A percentile compares a stretch with the other conserved stretches of the same genome.
These are phyloP conservation scores for Neoboletus subvelutipes DNA, from an alignment of 768 basidiomycete genomes.

Conservation along the genomic window DNA sequence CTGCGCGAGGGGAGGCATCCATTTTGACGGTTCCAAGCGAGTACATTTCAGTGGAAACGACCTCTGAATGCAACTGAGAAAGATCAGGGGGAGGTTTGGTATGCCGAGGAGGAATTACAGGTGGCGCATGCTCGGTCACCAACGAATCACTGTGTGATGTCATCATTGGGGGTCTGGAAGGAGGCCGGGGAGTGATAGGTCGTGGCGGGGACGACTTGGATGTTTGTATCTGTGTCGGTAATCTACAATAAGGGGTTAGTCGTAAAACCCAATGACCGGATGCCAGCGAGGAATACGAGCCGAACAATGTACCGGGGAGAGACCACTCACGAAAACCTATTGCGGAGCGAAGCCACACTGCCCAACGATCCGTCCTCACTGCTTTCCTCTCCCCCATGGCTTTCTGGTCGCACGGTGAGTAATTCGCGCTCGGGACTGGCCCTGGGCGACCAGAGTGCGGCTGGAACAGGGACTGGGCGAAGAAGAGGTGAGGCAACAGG, in stretches of 20 bases:
- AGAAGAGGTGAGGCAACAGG: slow-evolving; percentile 49
- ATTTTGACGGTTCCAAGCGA: background rate
- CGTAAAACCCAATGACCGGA: background rate
- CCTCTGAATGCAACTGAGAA: slow-evolving; percentile 2
- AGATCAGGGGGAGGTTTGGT: slow-evolving; percentile 8
- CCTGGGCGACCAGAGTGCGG: slow-evolving; percentile 19
- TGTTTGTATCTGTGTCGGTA: background rate
- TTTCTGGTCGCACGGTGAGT: background rate
- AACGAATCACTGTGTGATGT: slow-evolving; percentile 22
- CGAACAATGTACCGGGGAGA: background rate
- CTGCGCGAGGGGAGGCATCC: slow-evolving; percentile 9
- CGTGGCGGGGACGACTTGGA: slow-evolving; percentile 16
- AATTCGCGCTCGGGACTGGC: slow-evolving; percentile 21
- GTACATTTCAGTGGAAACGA: background rate
- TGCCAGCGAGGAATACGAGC: background rate
- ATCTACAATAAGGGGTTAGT: slow-evolving; percentile 11
- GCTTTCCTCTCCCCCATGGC: slow-evolving; percentile 8
- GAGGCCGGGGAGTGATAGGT: slow-evolving; percentile 18
- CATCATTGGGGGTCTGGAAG: slow-evolving; percentile 15
- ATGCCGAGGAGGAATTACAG: slow-evolving; percentile 21
- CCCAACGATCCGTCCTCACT: slow-evolving; percentile 15
- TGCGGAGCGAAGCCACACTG: slow-evolving; percentile 44
- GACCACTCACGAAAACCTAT: slow-evolving; percentile 49
- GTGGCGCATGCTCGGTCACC: slow-evolving; percentile 9
- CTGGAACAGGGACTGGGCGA: slow-evolving; percentile 48